Conservation (phyloP, 805 yeast species). For the Cyberlindnera nakhonratchasimensis region DNA sequence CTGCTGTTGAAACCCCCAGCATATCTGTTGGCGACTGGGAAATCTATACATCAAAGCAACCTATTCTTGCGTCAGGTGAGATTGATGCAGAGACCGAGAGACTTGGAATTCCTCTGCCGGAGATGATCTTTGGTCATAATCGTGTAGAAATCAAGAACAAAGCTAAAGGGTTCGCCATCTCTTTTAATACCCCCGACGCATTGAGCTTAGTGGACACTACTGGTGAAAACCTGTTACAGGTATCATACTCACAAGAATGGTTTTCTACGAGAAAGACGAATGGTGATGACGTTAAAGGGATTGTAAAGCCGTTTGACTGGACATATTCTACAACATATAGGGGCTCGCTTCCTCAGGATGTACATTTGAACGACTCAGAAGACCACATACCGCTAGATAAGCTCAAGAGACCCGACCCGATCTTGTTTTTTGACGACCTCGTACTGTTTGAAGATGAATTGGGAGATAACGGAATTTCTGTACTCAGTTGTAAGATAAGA, state of each 20-base stretch:
- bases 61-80: conserved; percentile 72
- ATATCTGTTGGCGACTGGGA: conserved; percentile 73
- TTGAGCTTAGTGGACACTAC: conserved; percentile 53
- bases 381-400: conserved; percentile 64
- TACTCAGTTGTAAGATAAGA: conserved; percentile 72
- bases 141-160: conserved; percentile 49
- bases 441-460: conserved; percentile 90
- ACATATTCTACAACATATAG: conserved; percentile 80
- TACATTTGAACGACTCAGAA: conserved; percentile 27
- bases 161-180: conserved; percentile 42
- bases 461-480: conserved; percentile 92
- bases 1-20: conserved; percentile 64
- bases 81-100: conserved; percentile 59
- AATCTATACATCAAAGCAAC: conserved; percentile 65
- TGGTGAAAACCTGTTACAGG: conserved; percentile 54
- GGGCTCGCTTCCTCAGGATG: conserved; percentile 45
- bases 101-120: conserved; percentile 83
- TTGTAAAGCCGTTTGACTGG: conserved; percentile 92
- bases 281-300: conserved; percentile 47
- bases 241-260: conserved; percentile 90
- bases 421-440: conserved; percentile 84
- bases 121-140: conserved; percentile 94
- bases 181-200: conserved; percentile 78
- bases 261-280: conserved; percentile 34
- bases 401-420: conserved; percentile 74